Base-by-base conservation (phyloP, 202 grass and related monocot species). In the Digitaria exilis region DNA sequence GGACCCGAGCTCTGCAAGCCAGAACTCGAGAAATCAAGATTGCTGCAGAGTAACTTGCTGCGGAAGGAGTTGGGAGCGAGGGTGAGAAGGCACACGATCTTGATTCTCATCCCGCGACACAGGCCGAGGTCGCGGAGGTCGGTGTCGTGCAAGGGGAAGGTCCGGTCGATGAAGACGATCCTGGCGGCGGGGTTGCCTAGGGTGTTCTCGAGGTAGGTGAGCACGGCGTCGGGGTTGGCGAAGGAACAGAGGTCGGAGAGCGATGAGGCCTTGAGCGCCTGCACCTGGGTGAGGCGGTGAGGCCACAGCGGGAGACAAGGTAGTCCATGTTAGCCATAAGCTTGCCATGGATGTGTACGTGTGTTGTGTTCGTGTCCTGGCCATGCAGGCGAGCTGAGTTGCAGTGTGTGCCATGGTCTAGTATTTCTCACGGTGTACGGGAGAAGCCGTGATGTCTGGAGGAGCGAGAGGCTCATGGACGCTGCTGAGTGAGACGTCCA, bases 1-100 rank as follows among this genome's bases (percentile, higher is more conserved):
- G 31, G 88, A 94, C 45, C 82, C 83, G 1, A 88, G 41, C 60
- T 78, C 30, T 7, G 26, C 45, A 44, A 84, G 54, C 79, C 79
- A 94, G 48, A 94, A 86, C 22, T 29, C 51, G 75, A 94, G 48
- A 94, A 86, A 18, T 29, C 51, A 28, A 90, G 45, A n/a, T 88
- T 73, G 48, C 51, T 19, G 61, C 14, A 22, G 35, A 81, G 19
- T 10, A 34, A 43, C 61, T 28, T 52, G 69, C 1, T 21, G 4
- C 18, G 15, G 42, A 88, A 76, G 60, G 41, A 10, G 16, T 0
- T 0, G 8, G 66, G 75, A 4, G 44, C 58, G 16, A 71, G 18
- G 28, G 62, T 46, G 72, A 94, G 0, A 22, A 90, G 50, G 22
- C 52, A 62, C 28, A 13, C 42, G 63, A 91, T 69, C 58, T n/a